phyloP scores from a whole-genome alignment of 106 monocot genomes.

The Ottelia alismoides region DNA sequence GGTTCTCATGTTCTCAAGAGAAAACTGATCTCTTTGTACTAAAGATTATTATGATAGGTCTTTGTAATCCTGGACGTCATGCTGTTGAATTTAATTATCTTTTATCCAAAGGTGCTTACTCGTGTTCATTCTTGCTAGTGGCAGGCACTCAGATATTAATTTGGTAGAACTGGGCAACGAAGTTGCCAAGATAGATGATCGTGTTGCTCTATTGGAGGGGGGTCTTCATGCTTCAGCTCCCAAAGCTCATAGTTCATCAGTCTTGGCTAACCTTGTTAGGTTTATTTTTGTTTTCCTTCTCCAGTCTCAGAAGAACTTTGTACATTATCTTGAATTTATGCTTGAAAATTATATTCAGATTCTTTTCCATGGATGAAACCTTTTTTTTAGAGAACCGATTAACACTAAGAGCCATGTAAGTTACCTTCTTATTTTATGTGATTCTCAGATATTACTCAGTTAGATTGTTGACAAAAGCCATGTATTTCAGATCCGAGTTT shows the following conservation, averaged over 20 bases:
- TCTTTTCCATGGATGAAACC: constrained; percentile 60
- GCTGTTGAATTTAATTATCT: too few relatives aligned
- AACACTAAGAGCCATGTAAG: constrained; percentile 84
- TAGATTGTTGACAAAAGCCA: neutral
- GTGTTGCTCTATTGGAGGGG: constrained; percentile 38
- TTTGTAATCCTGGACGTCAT: too few relatives aligned
- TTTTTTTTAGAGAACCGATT: constrained; percentile 68
- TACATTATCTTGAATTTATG: neutral
- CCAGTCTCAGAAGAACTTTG: too few relatives aligned
- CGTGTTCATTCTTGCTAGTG: constrained; percentile 22
- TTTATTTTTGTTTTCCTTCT: constrained; percentile 1
- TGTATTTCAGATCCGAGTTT: constrained; percentile 78
- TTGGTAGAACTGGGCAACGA: constrained; percentile 46
- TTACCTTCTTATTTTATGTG: constrained; percentile 2
- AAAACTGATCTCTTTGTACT: too few relatives aligned
- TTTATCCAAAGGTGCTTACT: too few relatives aligned
- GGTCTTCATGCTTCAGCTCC: constrained; percentile 27
- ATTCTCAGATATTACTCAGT: too few relatives aligned
- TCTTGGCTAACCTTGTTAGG: constrained; percentile 31
- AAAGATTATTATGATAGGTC: too few relatives aligned
- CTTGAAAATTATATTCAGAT: constrained; percentile 24
- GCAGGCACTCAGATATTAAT: constrained; percentile 55
- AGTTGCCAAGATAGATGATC: constrained; percentile 29
- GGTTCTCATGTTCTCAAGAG: too few relatives aligned
- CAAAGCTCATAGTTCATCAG: constrained; percentile 28